Conservation (phyloP, 257 asterid genomes). For the Jacaranda copaia region DNA sequence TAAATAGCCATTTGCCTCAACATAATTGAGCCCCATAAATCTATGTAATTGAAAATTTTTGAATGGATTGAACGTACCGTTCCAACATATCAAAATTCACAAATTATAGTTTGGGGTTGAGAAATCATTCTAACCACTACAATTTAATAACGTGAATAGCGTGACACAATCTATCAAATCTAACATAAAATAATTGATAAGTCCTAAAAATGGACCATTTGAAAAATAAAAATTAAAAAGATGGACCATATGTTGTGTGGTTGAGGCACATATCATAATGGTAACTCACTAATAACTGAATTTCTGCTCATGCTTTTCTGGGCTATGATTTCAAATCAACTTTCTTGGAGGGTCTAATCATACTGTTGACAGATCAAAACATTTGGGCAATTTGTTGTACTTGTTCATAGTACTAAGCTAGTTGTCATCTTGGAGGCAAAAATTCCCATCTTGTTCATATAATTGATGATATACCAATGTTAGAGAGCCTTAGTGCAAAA, state of each 20-base stretch:
- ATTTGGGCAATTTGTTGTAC: constrained; percentile 1
- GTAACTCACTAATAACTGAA: neutral
- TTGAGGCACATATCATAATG: constrained; percentile 35
- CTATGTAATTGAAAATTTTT: neutral
- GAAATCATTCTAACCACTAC: too few species aligned
- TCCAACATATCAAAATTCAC: too few species aligned
- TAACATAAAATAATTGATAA: neutral
- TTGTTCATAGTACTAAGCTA: constrained; percentile 26
- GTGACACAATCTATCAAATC: neutral
- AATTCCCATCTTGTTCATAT: constrained; percentile 4
- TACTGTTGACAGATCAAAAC: constrained; percentile 22
- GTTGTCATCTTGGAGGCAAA: constrained; percentile 26
- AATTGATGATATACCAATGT: neutral
- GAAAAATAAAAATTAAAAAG: neutral
- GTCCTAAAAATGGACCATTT: neutral
- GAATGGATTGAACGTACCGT: neutral
- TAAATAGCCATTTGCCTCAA: neutral
- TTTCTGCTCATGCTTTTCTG: too few species aligned
- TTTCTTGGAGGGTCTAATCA: constrained; percentile 4
- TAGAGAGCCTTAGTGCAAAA: constrained; percentile 27
- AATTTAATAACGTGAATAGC: neutral
- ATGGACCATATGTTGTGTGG: constrained; percentile 30
- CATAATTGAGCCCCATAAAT: neutral
- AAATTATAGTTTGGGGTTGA: too few species aligned
- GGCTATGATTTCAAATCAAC: neutral